These are phyloP conservation scores for Plasmodium reichenowi DNA, from an alignment of 169 alveolate species.

Conservation along the genomic window DNA sequence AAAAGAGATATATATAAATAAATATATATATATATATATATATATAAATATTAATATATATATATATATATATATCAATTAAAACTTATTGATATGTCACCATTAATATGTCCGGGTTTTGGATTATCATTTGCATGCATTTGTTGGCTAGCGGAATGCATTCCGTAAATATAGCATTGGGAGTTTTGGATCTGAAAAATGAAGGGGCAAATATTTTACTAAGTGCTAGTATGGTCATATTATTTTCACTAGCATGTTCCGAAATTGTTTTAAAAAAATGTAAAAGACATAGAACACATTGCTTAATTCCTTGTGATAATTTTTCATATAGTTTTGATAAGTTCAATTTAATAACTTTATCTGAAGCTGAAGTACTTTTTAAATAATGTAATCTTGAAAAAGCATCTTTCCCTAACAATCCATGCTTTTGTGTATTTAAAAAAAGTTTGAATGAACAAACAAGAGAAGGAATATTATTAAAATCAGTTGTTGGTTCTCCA, in stretches of 20 bases:
- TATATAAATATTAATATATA: too few species aligned
- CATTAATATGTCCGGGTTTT: constrained; percentile 41
- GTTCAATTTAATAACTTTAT: constrained; percentile 34
- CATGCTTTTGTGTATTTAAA: constrained; percentile 82
- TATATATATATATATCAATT: too few species aligned
- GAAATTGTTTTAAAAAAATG: constrained; percentile 59
- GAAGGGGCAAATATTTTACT: constrained; percentile 52
- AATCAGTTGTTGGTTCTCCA: constrained; percentile 79
- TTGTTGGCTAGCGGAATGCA: constrained; percentile 55
- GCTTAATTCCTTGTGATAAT: constrained; percentile 40
- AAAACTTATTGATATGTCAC: neutral
- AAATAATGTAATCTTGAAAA: constrained; percentile 46
- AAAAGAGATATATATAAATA: neutral
- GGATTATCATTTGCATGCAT: constrained; percentile 50
- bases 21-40: neutral
- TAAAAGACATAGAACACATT: constrained; percentile 43
- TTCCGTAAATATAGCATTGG: constrained; percentile 41
- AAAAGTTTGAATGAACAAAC: constrained; percentile 81
- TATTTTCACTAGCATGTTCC: constrained; percentile 53
- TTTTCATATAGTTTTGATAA: constrained; percentile 44
- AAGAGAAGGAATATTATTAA: constrained; percentile 76
- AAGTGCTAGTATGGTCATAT: constrained; percentile 47
- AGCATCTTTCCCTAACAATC: constrained; percentile 80
- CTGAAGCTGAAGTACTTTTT: constrained; percentile 61
- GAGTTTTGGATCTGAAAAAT: constrained; percentile 34